Evolutionary conservation across 2,329 filamentous ascomycete genomes (phyloP).

Genomic region (Pseudogymnoascus sp.): DNA sequence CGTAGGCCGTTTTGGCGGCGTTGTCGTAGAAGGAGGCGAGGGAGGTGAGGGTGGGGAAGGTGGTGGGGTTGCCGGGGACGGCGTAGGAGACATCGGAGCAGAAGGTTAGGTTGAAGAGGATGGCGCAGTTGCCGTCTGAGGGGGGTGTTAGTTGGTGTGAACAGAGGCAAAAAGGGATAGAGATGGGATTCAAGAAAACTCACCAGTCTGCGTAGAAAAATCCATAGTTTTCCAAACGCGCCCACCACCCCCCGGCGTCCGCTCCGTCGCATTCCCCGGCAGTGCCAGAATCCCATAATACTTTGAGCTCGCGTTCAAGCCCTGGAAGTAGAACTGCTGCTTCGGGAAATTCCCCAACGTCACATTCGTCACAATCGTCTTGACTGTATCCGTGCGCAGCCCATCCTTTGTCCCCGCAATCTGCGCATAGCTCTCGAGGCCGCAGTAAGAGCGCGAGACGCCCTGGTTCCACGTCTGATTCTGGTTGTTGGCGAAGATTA

Average conservation of each 20-base stretch:
- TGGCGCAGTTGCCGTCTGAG: conserved; percentile 68
- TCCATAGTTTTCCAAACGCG: conserved; percentile 61
- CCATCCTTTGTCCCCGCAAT: conserved; percentile 49
- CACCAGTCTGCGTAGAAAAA: conserved; percentile 75
- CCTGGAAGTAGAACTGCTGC: conserved; percentile 78
- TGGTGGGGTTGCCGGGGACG: conserved; percentile 69
- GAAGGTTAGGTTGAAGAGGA: conserved; percentile 81
- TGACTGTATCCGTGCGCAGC: conserved; percentile 37
- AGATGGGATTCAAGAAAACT: too few species aligned
- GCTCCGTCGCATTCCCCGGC: conserved; percentile 45
- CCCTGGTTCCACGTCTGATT: conserved; percentile 56
- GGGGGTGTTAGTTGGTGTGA: conserved; percentile 16
- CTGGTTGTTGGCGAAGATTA: conserved; percentile 65
- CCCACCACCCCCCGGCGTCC: conserved; percentile 61
- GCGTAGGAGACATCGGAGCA: conserved; percentile 85
- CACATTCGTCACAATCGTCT: conserved; percentile 59
- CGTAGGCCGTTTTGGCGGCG: conserved; percentile 60
- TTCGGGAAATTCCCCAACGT: conserved; percentile 62
- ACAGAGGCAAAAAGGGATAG: too few species aligned
- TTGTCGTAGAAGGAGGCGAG: conserved; percentile 72
- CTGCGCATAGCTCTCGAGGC: conserved; percentile 57
- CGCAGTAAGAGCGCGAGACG: conserved; percentile 74
- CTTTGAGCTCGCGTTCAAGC: conserved; percentile 60
- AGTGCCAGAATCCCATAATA: conserved; percentile 70
- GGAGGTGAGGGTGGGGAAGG: conserved; percentile 48